Base-by-base conservation (phyloP, 495 filamentous ascomycete species). In the Penicillium simplicissimum region DNA sequence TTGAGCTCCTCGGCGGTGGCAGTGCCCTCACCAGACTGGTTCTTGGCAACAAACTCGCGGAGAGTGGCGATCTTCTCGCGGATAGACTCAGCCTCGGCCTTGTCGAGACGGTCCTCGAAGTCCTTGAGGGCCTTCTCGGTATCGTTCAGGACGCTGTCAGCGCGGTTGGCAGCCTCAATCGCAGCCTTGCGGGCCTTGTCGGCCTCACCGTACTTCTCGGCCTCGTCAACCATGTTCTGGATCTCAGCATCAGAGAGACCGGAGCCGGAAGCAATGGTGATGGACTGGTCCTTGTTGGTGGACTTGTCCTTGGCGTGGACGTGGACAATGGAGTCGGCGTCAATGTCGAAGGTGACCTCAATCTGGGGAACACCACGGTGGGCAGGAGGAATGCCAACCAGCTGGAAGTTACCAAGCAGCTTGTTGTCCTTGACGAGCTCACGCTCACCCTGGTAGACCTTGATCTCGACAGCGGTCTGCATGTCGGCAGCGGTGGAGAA, bases 401-500 rank as follows among this genome's bases (percentile, higher is more conserved):
- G 90, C 85, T 98, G 95, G 90, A 98, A 98, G 90, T 98, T 98
- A 38, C 95, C 95, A 19, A 98, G 87, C 60, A 98, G 82, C 85
- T 98, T 98, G 88, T 98, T 98, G 84, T 98, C 95, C 74, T 88
- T 88, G 73, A 98, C 95, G 58, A 98, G 91, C 82, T 98, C 95
- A 90, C 95, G 95, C 85, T 98, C 95, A 83, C 95, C 95, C 87
- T 98, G 95, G 90, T 88, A 98, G 58, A 98, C 96, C 89, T 98
- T 98, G 86, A 98, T 98, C 85, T 98, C 95, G 76, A 98, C 95
- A 68, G 95, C 95, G 61, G 91, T 96, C 86, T 98, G 95, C 90
- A 96, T 97, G 74, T 98, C 95, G 69, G 95, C 95, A 56, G 95
- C 95, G 51, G 95, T 98, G 55, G 95, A 97, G 86, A 98, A 98